These are phyloP conservation scores for Huntiella savannae DNA, from an alignment of 2,329 filamentous ascomycete species.

Conservation along the genomic window DNA sequence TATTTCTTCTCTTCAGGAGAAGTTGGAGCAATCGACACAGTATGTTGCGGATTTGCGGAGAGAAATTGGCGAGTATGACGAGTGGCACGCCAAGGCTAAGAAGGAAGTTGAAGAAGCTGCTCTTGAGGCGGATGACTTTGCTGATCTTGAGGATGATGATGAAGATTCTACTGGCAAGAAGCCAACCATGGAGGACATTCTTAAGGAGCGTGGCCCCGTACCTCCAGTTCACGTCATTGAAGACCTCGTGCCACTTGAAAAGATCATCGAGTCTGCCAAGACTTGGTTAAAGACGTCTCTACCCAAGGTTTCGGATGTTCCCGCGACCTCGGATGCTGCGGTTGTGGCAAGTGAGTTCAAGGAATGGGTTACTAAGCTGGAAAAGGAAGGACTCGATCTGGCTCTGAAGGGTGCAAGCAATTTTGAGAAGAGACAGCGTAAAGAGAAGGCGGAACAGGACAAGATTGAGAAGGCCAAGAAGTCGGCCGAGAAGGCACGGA, in stretches of 20 bases:
- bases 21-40: conserved; percentile 51
- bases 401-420: conserved; percentile 48
- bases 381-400: conserved; percentile 49
- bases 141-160: conserved; percentile 59
- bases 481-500: conserved; percentile 20
- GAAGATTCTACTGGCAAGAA: conserved; percentile 16
- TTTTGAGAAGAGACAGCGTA: conserved; percentile 27
- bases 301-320: conserved; percentile 50
- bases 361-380: conserved; percentile 49
- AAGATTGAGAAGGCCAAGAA: conserved; percentile 24
- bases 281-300: conserved; percentile 62
- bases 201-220: conserved; percentile 30
- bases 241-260: conserved; percentile 49
- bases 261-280: conserved; percentile 39
- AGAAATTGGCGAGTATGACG: conserved; percentile 50
- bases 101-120: conserved; percentile 20
- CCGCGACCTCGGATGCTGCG: conserved; percentile 52
- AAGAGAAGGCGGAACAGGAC: conserved; percentile 27
- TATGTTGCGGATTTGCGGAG: conserved; percentile 51
- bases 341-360: conserved; percentile 55
- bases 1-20: conserved; percentile 45
- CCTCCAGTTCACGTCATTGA: conserved; percentile 52
- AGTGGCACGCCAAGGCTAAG: conserved; percentile 28
- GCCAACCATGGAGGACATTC: conserved; percentile 25
- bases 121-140: conserved; percentile 37